Evolutionary conservation across 1,284 basidiomycete species (phyloP).

Genomic region (Ceratobasidium sp.): DNA sequence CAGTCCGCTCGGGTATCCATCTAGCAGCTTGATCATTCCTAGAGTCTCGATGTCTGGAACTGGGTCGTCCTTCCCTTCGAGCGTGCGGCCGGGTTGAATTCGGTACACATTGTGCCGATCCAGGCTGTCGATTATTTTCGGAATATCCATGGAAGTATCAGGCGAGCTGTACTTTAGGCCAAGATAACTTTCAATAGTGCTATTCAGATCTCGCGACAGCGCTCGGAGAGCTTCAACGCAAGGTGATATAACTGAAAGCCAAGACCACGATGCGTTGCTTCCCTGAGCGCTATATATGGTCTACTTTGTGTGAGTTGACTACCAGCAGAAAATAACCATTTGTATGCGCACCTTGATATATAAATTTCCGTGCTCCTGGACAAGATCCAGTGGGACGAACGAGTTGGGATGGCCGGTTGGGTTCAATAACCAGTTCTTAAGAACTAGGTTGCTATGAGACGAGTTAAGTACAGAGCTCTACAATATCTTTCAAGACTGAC

Average conservation of each 20-base stretch:
- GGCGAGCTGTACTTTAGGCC: background rate
- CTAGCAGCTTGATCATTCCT: background rate
- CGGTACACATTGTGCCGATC: background rate
- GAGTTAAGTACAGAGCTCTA: too few species aligned
- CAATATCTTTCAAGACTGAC: background rate
- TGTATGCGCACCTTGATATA: background rate
- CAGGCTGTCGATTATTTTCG: background rate
- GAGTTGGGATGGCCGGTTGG: background rate
- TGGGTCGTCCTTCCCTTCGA: background rate
- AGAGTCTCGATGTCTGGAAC: background rate
- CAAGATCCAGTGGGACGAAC: background rate
- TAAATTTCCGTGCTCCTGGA: background rate
- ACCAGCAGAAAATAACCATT: too few species aligned
- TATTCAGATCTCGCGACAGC: background rate
- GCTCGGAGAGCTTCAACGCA: constrained; percentile 3
- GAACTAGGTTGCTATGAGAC: background rate
- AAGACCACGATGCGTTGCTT: background rate
- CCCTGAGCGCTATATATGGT: background rate
- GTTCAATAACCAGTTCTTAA: constrained; percentile 1
- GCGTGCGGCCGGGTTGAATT: background rate
- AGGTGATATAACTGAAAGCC: background rate
- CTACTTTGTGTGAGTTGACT: background rate
- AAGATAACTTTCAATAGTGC: background rate
- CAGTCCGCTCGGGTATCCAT: background rate
- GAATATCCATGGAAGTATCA: background rate